Evolutionary conservation across 2,329 filamentous ascomycete species (phyloP).

Genomic region (Fusarium multiceps): DNA sequence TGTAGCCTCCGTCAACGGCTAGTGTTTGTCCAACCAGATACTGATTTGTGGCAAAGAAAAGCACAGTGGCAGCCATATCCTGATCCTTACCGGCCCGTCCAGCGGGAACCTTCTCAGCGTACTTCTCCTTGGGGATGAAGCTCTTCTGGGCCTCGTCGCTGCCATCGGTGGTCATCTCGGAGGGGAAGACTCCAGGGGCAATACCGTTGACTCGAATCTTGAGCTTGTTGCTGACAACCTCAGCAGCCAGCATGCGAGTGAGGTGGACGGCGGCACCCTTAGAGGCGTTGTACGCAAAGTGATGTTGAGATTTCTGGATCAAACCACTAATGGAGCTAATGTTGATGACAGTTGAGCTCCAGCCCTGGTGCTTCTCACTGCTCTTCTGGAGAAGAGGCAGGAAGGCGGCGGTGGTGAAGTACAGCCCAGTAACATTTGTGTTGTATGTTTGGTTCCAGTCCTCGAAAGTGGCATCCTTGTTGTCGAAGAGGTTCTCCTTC

Average conservation of each 20-base stretch:
- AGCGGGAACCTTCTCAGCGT: slow-evolving; percentile 71
- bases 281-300: slow-evolving; percentile 71
- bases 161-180: slow-evolving; percentile 74
- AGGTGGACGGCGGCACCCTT: slow-evolving; percentile 75
- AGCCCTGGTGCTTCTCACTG: slow-evolving; percentile 56
- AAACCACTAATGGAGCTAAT: slow-evolving; percentile 75
- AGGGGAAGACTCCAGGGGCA: slow-evolving; percentile 76
- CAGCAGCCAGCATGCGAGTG: slow-evolving; percentile 70
- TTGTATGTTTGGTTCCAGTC: slow-evolving; percentile 79
- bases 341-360: slow-evolving; percentile 72
- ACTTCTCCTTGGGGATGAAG: slow-evolving; percentile 66
- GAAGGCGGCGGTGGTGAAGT: slow-evolving; percentile 72
- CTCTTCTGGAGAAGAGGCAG: slow-evolving; percentile 69
- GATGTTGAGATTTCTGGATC: slow-evolving; percentile 71
- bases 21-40: slow-evolving; percentile 58
- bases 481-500: slow-evolving; percentile 74
- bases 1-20: slow-evolving; percentile 59
- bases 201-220: slow-evolving; percentile 78
- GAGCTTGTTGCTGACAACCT: slow-evolving; percentile 68
- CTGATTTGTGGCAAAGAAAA: slow-evolving; percentile 63
- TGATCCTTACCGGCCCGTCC: slow-evolving; percentile 74
- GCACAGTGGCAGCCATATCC: slow-evolving; percentile 75
- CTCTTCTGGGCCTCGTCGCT: slow-evolving; percentile 67
- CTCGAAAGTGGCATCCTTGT: slow-evolving; percentile 66
- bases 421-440: slow-evolving; percentile 79